Evolutionary conservation across 371 early-diverging fungal genomes (phyloP).

Genomic region (Rhizopus sp.): DNA sequence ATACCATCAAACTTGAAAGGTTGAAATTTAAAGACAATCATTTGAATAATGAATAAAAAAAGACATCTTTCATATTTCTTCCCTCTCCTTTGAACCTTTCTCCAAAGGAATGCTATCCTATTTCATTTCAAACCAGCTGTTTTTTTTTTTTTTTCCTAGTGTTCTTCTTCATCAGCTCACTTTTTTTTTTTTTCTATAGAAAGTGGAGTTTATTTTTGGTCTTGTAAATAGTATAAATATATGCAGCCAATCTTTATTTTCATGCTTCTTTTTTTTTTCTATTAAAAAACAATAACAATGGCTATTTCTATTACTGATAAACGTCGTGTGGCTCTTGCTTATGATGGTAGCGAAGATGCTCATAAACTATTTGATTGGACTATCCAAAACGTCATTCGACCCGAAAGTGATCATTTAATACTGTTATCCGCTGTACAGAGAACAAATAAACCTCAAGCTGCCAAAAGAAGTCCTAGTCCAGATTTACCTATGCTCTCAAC

Average conservation of each 20-base stretch:
- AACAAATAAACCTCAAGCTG: not conserved
- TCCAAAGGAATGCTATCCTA: conserved; percentile 2
- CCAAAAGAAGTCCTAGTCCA: conserved; percentile 2
- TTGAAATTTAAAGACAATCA: conserved; percentile 41
- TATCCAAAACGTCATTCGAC: conserved; percentile 44
- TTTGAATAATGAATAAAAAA: conserved; percentile 13
- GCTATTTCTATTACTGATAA: conserved; percentile 48
- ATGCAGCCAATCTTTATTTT: not conserved
- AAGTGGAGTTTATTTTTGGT: not conserved
- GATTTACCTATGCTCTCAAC: conserved; percentile 42
- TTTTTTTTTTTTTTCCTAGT: no score
- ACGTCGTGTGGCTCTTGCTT: conserved; percentile 52
- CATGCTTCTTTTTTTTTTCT: conserved; percentile 1
- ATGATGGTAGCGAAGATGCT: conserved; percentile 55
- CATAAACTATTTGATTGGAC: conserved; percentile 51
- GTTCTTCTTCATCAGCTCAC: no score
- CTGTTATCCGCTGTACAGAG: conserved; percentile 42
- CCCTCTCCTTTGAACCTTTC: not conserved
- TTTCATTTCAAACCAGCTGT: conserved; percentile 10
- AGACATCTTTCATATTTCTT: not conserved
- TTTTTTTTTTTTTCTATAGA: conserved; percentile 1
- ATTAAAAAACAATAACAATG: conserved; percentile 19
- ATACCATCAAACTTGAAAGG: conserved; percentile 76
- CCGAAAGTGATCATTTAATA: conserved; percentile 47
- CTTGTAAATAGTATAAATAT: not conserved